Evolutionary conservation across 805 yeast genomes (phyloP).

Genomic region (Candida caryicola): DNA sequence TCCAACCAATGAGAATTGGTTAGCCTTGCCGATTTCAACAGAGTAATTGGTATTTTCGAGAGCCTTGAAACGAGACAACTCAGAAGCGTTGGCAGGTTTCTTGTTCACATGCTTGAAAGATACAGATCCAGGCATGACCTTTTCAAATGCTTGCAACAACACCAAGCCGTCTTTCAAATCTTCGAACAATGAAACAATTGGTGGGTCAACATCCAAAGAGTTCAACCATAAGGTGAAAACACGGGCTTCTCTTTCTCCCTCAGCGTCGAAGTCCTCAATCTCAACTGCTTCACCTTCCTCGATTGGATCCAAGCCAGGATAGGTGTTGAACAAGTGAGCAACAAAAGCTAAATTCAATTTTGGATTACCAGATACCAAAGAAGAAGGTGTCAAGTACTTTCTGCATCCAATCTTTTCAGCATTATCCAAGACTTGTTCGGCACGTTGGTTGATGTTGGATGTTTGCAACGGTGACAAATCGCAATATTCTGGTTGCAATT

Average conservation of each 20-base stretch:
- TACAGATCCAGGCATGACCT: constrained; percentile 92
- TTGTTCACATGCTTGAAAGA: constrained; percentile 77
- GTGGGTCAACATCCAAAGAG: constrained; percentile 93
- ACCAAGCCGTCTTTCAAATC: constrained; percentile 92
- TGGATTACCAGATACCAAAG: constrained; percentile 94
- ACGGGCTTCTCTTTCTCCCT: constrained; percentile 98
- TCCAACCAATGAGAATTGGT: constrained; percentile 91
- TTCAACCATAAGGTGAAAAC: constrained; percentile 97
- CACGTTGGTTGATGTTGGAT: constrained; percentile 69
- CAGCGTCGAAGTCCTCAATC: constrained; percentile 97
- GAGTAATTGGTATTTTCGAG: constrained; percentile 97
- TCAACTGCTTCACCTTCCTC: constrained; percentile 90
- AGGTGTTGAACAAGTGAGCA: constrained; percentile 93
- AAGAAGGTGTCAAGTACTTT: constrained; percentile 89
- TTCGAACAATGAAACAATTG: constrained; percentile 86
- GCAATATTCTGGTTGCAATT: constrained; percentile 80
- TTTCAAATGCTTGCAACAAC: constrained; percentile 88
- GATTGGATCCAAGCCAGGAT: constrained; percentile 94
- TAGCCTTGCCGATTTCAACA: constrained; percentile 93
- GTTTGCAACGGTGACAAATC: constrained; percentile 82
- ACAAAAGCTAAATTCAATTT: constrained; percentile 95
- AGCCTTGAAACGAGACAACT: constrained; percentile 87
- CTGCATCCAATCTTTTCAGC: constrained; percentile 92
- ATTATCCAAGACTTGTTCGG: constrained; percentile 78
- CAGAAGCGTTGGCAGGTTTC: constrained; percentile 71